Base-by-base conservation (phyloP, 2,329 filamentous ascomycete genomes). In the Trichoderma polysporum region DNA sequence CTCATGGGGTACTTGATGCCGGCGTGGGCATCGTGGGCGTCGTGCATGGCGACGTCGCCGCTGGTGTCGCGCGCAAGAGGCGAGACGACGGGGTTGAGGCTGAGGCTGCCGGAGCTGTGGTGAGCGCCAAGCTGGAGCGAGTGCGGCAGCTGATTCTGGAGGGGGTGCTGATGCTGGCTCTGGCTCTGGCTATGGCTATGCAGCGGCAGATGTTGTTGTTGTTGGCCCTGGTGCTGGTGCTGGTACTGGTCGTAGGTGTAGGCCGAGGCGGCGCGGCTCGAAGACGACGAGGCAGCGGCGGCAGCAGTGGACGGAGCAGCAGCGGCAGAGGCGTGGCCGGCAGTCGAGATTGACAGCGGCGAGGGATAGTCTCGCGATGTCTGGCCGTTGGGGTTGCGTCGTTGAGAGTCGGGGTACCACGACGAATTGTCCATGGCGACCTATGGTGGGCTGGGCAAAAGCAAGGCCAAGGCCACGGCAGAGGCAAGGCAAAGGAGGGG, bases 1-100 rank as follows among this genome's bases (percentile, higher is more conserved):
- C 92, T 88, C 80, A 93, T 88, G 68, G 91, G 87, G 79, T 97
- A 97, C 79, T 97, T 97, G 75, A 92, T 88, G 78, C 90, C 88
- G 74, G 91, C 90, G 80, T 96, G 96, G 56, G 91, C 88, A 78
- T 97, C 94, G 71, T 86, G 85, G 69, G 88, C 83, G 79, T 97
- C 94, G 79, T 95, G 92, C 94, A 97, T 97, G 69, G 90, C 83
- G 67, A 92, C 85, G 79, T 94, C 91, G 74, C 89, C 87, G 76
- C 91, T 92, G 71, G 87, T 86, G 79, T 92, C 90, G 82, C 90
- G 89, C 74, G 85, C 84, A 67, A 87, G 81, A 69, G 88, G 84
- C 66, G 89, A 89, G 45, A 84, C 82, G 68, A 83, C 82, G 74
- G 88, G 82, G 73, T 86, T 78, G 82, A 80, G 69, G 79, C 76